These are phyloP conservation scores for Psidium guajava DNA, from an alignment of 345 rosid species.

Conservation along the genomic window DNA sequence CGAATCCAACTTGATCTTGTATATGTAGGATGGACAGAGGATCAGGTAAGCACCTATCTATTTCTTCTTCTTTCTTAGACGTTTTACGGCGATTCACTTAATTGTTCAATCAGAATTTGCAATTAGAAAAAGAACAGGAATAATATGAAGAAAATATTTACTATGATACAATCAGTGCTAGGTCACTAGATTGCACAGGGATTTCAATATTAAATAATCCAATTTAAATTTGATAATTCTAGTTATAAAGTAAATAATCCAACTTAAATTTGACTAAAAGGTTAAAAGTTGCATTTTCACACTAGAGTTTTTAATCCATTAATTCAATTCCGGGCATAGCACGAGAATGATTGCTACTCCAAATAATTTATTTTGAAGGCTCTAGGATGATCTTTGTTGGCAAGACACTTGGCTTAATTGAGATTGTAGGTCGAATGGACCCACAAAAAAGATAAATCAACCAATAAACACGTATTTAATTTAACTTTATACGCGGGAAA, in stretches of 20 bases:
- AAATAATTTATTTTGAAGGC: not conserved
- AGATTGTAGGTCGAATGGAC: not conserved
- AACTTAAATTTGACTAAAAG: not conserved
- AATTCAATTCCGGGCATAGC: not conserved
- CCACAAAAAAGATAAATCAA: not conserved
- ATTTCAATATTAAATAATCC: not conserved
- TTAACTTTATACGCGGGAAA: too few species aligned
- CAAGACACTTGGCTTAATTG: not conserved
- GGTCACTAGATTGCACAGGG: not conserved
- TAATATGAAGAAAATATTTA: not conserved
- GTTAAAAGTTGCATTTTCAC: not conserved
- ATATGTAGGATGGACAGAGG: not conserved
- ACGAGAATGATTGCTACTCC: not conserved
- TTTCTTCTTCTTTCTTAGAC: not conserved
- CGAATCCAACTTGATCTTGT: accelerated
- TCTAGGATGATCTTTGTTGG: not conserved
- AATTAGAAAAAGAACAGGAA: not conserved
- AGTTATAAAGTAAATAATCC: not conserved
- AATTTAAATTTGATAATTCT: not conserved
- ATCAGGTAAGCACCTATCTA: not conserved
- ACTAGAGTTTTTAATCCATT: not conserved
- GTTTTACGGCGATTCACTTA: not conserved
- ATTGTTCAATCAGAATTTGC: accelerated
- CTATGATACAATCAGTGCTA: not conserved
- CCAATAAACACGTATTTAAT: not conserved